A percentile compares a stretch with the other conserved stretches of the same genome.
Evolutionary conservation across 129 eudicot genomes (phyloP).

Genomic region (Logfia minima): DNA sequence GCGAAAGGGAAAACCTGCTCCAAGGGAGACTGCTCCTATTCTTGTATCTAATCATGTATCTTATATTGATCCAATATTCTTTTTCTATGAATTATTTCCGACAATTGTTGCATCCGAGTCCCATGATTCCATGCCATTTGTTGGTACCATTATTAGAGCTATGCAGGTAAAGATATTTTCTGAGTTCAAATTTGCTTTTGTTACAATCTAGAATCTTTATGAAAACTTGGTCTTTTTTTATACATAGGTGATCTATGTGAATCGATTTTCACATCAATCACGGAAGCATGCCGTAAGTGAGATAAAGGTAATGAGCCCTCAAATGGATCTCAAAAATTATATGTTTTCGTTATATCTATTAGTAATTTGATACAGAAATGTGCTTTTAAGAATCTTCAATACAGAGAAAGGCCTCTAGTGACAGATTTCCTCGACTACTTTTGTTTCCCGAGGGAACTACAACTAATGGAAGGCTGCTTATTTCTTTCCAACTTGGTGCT

Average conservation of each 20-base stretch:
- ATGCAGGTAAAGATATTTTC: constrained; percentile 73
- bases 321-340: not conserved
- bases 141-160: constrained; percentile 97
- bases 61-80: constrained; percentile 91
- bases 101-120: constrained; percentile 94
- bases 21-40: constrained; percentile 88
- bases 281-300: constrained; percentile 87
- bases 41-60: constrained; percentile 98
- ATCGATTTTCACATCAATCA: constrained; percentile 78
- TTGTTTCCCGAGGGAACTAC: constrained; percentile 99
- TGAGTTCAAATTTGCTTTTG: not conserved
- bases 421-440: constrained; percentile 88
- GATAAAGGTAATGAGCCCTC: constrained; percentile 70
- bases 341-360: constrained; percentile 35
- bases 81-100: constrained; percentile 83
- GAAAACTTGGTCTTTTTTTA: constrained; percentile 14
- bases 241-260: constrained; percentile 86
- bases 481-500: constrained; percentile 95
- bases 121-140: constrained; percentile 96
- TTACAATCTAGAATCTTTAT: constrained; percentile 1
- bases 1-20: constrained; percentile 91
- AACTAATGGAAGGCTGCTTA: constrained; percentile 75
- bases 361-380: constrained; percentile 94
- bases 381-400: constrained; percentile 73
- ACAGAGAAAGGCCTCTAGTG: constrained; percentile 96